Base-by-base conservation (phyloP, 805 yeast genomes). In the Candida quercuum region DNA sequence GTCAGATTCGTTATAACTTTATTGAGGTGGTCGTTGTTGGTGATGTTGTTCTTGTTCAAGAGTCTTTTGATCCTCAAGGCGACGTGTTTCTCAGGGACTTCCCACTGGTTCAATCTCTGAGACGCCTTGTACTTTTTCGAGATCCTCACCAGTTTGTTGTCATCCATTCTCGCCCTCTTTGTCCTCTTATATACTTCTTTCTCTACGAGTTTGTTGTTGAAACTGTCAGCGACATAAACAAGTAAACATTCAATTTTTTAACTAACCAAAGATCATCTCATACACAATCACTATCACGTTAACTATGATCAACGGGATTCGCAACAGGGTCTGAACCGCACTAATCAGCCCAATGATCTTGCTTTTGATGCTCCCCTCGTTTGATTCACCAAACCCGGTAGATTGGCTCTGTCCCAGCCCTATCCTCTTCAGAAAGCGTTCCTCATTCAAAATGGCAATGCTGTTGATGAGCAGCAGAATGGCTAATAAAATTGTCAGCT, bases 381-480 rank as follows among this genome's bases (percentile, higher is more conserved):
- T 62, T 3, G 40, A 28, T 22, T 63, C 65, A 7, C 69, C 81
- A 52, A 74, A 76, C 3, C 67, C 69, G 48, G 66, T 55, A n/a
- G n/a, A n/a, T 30, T 63, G 60, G 13, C 62, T 58, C 33, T 63
- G 61, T 3, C 69, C 63, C 48, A 75, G 63, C 14, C 78, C 79
- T 30, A 76, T 74, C 61, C 95, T 67, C 50, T 79, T 78, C 41
- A 85, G 65, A 51, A 85, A 85, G 41, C 95, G 64, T 51, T 85
- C 93, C 50, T 85, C 94, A 55, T 83, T 82, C 36, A 85, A 69
- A 25, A 85, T 81, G 0, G 93, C 93, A 21, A 85, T 73, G 0
- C 91, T 76, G 57, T 85, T 85, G 33, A 83, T 72, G 39, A 83
- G 61, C 27, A 85, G 56, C 15, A 78, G 59, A 6, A 71, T 60